phyloP scores from a whole-genome alignment of 495 filamentous ascomycete species.

The Talaromyces proteolyticus region DNA sequence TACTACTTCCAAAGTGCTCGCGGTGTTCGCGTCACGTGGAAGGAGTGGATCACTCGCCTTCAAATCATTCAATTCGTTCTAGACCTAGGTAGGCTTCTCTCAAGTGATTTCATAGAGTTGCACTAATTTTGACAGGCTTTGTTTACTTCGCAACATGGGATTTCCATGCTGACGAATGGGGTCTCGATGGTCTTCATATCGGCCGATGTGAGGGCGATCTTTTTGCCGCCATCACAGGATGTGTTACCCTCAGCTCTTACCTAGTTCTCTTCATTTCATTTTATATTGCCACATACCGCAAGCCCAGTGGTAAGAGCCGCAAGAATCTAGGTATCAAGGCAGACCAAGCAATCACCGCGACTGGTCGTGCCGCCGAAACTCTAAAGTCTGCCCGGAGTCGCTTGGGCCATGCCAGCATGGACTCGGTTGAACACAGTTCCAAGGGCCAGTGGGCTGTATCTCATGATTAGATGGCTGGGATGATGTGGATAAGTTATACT shows the following conservation, averaged over 20 bases:
- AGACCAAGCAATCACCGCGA: conserved; percentile 2
- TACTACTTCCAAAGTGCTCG: conserved; percentile 58
- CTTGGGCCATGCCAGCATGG: conserved; percentile 2
- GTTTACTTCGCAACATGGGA: conserved; percentile 90
- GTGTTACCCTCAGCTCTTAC: conserved; percentile 87
- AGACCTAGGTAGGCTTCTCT: conserved; percentile 42
- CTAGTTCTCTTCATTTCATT: conserved; percentile 97
- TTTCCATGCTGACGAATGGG: conserved; percentile 49
- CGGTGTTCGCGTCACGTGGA: conserved; percentile 54
- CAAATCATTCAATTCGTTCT: conserved; percentile 56
- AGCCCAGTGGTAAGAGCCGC: conserved; percentile 30
- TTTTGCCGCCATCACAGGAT: conserved; percentile 91
- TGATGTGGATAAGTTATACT: neutral
- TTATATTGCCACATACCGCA: conserved; percentile 96
- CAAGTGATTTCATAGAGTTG: neutral
- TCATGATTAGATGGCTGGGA: neutral
- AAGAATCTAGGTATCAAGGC: neutral
- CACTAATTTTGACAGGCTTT: conserved; percentile 51
- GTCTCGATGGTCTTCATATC: conserved; percentile 14
- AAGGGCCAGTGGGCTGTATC: conserved; percentile 6
- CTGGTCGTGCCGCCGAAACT: conserved; percentile 6
- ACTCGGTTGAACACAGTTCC: conserved; percentile 2
- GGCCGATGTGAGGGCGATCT: conserved; percentile 93
- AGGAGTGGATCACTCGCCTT: conserved; percentile 53
- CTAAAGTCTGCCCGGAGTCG: conserved; percentile 6